Percentiles rank a stretch among this genome's conserved stretches.
Evolutionary conservation across 352 stramenopile genomes (phyloP).

Genomic region (Phytophthora pistaciae): DNA sequence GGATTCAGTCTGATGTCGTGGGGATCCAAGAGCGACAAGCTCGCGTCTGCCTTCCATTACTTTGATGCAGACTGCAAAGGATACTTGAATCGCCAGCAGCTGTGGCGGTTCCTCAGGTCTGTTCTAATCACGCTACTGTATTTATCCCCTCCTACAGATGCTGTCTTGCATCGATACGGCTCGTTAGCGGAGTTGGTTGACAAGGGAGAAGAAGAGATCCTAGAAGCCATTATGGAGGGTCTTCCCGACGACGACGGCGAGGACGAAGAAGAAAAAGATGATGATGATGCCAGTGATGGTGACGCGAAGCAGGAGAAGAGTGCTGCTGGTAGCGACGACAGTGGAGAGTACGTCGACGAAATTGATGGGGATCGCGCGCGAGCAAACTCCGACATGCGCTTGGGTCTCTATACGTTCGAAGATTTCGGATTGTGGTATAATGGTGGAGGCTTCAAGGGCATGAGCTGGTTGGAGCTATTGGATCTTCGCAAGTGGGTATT

Average conservation of each 20-base stretch:
- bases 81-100: constrained; percentile 79
- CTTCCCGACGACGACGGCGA: constrained; percentile 38
- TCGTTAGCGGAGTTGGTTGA: constrained; percentile 82
- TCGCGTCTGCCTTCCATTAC: constrained; percentile 85
- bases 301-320: constrained; percentile 30
- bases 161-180: constrained; percentile 60
- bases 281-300: constrained; percentile 20
- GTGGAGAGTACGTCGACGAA: constrained; percentile 43
- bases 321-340: constrained; percentile 28
- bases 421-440: constrained; percentile 91
- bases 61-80: constrained; percentile 87
- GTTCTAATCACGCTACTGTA: constrained; percentile 80
- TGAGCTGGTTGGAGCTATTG: constrained; percentile 89
- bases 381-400: constrained; percentile 57
- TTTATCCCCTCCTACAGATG: constrained; percentile 73
- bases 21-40: constrained; percentile 90
- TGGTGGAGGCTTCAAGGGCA: constrained; percentile 70
- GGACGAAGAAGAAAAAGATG: constrained; percentile 39
- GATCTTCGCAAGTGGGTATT: constrained; percentile 89
- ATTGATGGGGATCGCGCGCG: constrained; percentile 49
- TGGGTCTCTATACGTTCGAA: constrained; percentile 82
- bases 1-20: constrained; percentile 85
- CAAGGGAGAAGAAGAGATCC: constrained; percentile 79
- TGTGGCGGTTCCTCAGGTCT: constrained; percentile 88
- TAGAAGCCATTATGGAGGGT: constrained; percentile 79